Evolutionary conservation across 805 yeast species (phyloP).

Genomic region (Torulaspora delbrueckii): DNA sequence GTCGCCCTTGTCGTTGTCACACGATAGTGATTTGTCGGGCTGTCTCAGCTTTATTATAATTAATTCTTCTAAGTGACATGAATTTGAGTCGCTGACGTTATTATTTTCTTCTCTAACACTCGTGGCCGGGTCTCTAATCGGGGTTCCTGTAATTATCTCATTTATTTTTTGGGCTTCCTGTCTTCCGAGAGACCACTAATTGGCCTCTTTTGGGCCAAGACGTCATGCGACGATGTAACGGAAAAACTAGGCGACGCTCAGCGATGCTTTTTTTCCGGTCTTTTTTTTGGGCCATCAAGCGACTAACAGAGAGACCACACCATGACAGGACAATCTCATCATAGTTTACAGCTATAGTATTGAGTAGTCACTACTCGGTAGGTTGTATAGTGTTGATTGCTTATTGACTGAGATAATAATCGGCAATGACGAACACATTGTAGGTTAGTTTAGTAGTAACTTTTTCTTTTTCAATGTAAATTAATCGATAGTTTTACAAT

Average conservation of each 20-base stretch:
- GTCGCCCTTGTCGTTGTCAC: too few species aligned
- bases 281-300: background rate
- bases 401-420: background rate
- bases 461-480: constrained; percentile 1
- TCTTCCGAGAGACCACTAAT: background rate
- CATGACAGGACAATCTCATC: too few species aligned
- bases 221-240: constrained; percentile 7
- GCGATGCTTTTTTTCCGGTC: background rate
- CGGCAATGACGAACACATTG: background rate
- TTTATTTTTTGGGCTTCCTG: background rate
- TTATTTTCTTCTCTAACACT: too few species aligned
- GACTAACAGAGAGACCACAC: background rate
- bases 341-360: too few species aligned
- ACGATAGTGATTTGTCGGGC: too few species aligned
- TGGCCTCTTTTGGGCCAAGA: background rate
- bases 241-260: background rate
- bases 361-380: background rate
- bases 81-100: too few species aligned
- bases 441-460: background rate
- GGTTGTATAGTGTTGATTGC: background rate
- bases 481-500: background rate
- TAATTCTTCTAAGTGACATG: too few species aligned
- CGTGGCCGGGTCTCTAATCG: background rate
- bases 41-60: too few species aligned
- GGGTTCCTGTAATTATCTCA: constrained; percentile 3